Conservation (phyloP, 306 rosid species). For the Prunus davidiana region DNA sequence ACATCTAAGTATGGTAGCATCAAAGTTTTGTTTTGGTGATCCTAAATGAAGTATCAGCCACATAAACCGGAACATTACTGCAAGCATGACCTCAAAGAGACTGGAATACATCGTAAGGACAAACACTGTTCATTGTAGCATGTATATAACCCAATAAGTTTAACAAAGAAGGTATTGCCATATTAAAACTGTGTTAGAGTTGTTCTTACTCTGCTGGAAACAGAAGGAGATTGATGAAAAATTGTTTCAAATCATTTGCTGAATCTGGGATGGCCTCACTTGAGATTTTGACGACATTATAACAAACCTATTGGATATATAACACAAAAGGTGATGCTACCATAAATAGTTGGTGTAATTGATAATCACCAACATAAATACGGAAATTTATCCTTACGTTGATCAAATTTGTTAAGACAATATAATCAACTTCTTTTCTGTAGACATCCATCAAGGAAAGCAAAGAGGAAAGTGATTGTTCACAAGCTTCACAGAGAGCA, state of each 20-base stretch:
- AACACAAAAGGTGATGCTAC: slow-evolving; percentile 1
- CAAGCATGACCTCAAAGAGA: background rate
- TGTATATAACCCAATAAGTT: background rate
- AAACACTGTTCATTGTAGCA: background rate
- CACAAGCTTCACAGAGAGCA: slow-evolving; percentile 57
- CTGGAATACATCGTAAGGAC: background rate
- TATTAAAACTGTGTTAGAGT: background rate
- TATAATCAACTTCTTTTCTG: slow-evolving; percentile 43
- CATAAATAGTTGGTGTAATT: background rate
- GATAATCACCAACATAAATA: background rate
- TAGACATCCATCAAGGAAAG: slow-evolving; percentile 51
- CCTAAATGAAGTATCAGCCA: background rate
- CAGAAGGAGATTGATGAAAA: slow-evolving; percentile 48
- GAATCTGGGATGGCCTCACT: slow-evolving; percentile 51
- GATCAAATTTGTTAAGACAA: slow-evolving; percentile 46
- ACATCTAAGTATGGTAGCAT: background rate
- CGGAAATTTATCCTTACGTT: slow-evolving; percentile 25
- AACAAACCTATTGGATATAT: slow-evolving; percentile 44
- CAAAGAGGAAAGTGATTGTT: slow-evolving; percentile 45
- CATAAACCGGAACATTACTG: too few relatives aligned
- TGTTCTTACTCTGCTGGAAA: slow-evolving; percentile 50
- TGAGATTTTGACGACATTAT: slow-evolving; percentile 30
- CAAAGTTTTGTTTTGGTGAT: background rate
- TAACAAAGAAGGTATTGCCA: background rate
- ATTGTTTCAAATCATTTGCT: slow-evolving; percentile 46